Evolutionary conservation across 192 early-diverging fungal species (phyloP).

Genomic region (Mortierella antarctica): DNA sequence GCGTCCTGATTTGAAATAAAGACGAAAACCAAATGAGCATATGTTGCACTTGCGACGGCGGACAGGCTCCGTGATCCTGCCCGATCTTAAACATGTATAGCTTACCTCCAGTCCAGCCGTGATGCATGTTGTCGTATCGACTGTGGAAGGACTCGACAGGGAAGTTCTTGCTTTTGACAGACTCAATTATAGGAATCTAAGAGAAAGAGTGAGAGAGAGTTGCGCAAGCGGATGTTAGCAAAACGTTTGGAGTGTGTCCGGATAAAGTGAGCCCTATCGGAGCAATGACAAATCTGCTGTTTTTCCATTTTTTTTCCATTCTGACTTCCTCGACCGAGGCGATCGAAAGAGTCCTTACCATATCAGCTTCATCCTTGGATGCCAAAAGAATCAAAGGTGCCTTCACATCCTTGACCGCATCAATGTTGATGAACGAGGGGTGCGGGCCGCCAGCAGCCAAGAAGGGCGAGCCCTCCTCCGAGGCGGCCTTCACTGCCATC

Average conservation of each 20-base stretch:
- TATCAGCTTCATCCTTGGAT: constrained; percentile 72
- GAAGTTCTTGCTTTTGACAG: constrained; percentile 24
- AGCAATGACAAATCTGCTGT: neutral
- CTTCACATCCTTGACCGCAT: constrained; percentile 60
- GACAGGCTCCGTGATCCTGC: too few species aligned
- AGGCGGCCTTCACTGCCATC: constrained; percentile 61
- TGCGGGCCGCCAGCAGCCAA: constrained; percentile 68
- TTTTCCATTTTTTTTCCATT: neutral
- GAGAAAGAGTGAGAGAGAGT: neutral
- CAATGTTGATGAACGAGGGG: constrained; percentile 66
- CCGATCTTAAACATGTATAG: neutral
- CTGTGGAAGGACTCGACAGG: constrained; percentile 24
- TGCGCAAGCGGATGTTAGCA: neutral
- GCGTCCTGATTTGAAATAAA: constrained; percentile 17
- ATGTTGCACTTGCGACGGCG: neutral
- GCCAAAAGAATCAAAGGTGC: constrained; percentile 72
- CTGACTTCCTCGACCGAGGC: neutral
- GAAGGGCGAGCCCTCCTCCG: constrained; percentile 57
- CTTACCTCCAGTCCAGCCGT: constrained; percentile 49
- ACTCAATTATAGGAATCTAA: constrained; percentile 17
- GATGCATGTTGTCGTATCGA: constrained; percentile 39
- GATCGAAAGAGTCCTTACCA: constrained; percentile 40
- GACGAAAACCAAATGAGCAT: neutral
- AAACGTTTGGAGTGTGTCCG: neutral
- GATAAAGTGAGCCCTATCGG: neutral